Evolutionary conservation across 2,329 filamentous ascomycete species (phyloP).

Genomic region (Rutstroemia sp.): DNA sequence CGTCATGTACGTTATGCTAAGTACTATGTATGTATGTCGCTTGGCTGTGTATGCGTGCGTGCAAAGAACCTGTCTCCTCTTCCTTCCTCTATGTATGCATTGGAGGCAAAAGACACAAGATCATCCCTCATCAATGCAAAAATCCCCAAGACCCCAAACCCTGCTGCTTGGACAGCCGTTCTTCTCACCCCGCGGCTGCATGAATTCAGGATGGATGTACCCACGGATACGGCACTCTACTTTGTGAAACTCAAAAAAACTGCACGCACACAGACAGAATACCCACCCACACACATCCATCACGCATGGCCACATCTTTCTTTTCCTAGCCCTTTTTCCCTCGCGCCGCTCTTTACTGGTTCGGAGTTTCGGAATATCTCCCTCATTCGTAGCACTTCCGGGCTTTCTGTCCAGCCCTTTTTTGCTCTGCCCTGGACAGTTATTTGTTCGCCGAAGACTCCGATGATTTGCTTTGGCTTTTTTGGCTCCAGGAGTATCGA

Average conservation of each 20-base stretch:
- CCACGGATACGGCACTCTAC: background rate
- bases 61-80: too few relatives aligned
- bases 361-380: background rate
- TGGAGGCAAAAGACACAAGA: too few relatives aligned
- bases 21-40: background rate
- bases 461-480: background rate
- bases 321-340: background rate
- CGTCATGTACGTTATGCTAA: too few relatives aligned
- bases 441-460: background rate
- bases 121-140: too few relatives aligned
- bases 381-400: background rate
- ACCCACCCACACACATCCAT: background rate
- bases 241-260: background rate
- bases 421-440: background rate
- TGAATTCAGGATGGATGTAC: conserved; percentile 5
- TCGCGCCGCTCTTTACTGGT: background rate
- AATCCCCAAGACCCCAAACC: background rate
- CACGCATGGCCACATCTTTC: background rate
- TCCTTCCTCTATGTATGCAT: too few relatives aligned
- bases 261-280: background rate
- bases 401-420: background rate
- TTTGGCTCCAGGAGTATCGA: background rate
- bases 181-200: conserved; percentile 3
- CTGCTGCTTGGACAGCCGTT: conserved; percentile 2
- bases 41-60: background rate